A percentile compares a stretch with the other conserved stretches of the same genome.
These are phyloP conservation scores for Sporothrix inflata DNA, from an alignment of 2,329 filamentous ascomycete genomes.

Conservation along the genomic window DNA sequence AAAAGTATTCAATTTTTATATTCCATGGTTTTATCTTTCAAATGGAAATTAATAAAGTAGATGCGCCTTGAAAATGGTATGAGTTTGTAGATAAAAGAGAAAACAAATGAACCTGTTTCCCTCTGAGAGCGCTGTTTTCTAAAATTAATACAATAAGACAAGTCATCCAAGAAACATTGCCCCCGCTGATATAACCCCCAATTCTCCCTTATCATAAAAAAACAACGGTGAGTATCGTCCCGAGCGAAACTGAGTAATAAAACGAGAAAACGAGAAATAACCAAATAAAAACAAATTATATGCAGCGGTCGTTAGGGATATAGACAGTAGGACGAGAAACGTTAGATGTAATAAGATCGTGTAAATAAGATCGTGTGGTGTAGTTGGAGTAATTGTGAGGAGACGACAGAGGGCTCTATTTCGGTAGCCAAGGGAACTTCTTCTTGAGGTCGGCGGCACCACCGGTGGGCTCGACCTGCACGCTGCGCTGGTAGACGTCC, in stretches of 20 bases:
- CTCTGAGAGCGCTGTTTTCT: slow-evolving; percentile 19
- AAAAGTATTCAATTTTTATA: neutral
- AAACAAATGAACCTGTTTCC: neutral
- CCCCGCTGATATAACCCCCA: neutral
- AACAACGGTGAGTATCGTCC: neutral
- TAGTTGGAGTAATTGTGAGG: neutral
- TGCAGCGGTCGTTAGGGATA: slow-evolving; percentile 13
- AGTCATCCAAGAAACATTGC: neutral
- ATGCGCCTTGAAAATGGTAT: slow-evolving; percentile 16
- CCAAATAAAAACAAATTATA: neutral
- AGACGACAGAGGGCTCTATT: slow-evolving; percentile 38
- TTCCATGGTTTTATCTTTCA: neutral
- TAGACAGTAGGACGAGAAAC: neutral
- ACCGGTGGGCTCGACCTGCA: slow-evolving; percentile 59
- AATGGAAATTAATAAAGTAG: neutral
- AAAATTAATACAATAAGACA: neutral
- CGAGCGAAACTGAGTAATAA: neutral
- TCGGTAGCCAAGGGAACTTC: slow-evolving; percentile 69
- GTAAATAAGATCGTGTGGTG: neutral
- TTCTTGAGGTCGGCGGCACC: slow-evolving; percentile 59
- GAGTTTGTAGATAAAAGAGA: neutral
- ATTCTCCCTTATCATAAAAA: neutral
- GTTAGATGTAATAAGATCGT: neutral
- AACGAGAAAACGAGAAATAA: slow-evolving; percentile 1
- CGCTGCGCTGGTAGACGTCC: slow-evolving; percentile 67